phyloP scores from a whole-genome alignment of 768 basidiomycete species.

The Lentinula detonsa region DNA sequence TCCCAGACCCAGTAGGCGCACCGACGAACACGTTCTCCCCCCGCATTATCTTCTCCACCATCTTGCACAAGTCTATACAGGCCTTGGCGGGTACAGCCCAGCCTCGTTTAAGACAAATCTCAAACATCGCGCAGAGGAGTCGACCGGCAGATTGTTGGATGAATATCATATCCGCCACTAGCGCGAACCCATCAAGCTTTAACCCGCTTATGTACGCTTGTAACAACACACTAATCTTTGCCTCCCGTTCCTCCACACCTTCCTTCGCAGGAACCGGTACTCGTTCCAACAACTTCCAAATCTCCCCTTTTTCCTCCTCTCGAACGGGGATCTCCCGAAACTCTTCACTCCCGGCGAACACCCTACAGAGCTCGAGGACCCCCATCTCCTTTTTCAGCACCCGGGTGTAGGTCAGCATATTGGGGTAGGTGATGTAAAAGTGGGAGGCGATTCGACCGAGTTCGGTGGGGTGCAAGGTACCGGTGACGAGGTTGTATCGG shows the following conservation, averaged over 20 bases:
- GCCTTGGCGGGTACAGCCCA: conserved; percentile 94
- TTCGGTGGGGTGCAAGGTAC: conserved; percentile 89
- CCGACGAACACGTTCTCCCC: conserved; percentile 95
- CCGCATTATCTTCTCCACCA: conserved; percentile 84
- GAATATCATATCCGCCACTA: conserved; percentile 92
- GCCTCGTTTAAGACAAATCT: conserved; percentile 96
- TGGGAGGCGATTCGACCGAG: conserved; percentile 92
- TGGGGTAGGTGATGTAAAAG: conserved; percentile 92
- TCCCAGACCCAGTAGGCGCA: conserved; percentile 94
- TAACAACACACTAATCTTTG: conserved; percentile 94
- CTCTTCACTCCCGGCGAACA: conserved; percentile 93
- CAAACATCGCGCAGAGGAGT: conserved; percentile 93
- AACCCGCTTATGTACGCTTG: conserved; percentile 94
- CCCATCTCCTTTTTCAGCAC: conserved; percentile 86
- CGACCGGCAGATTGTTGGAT: conserved; percentile 96
- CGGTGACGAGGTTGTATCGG: conserved; percentile 87
- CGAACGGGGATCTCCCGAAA: conserved; percentile 86
- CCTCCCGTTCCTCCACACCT: conserved; percentile 89
- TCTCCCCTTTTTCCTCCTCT: conserved; percentile 87
- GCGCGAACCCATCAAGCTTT: conserved; percentile 86
- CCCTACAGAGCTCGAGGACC: conserved; percentile 85
- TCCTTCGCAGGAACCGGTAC: conserved; percentile 98
- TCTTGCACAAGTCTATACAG: conserved; percentile 91
- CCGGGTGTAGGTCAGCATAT: conserved; percentile 96
- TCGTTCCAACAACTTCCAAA: conserved; percentile 84